Conservation (phyloP, 495 filamentous ascomycete species). For the Daldinia vernicosa region DNA sequence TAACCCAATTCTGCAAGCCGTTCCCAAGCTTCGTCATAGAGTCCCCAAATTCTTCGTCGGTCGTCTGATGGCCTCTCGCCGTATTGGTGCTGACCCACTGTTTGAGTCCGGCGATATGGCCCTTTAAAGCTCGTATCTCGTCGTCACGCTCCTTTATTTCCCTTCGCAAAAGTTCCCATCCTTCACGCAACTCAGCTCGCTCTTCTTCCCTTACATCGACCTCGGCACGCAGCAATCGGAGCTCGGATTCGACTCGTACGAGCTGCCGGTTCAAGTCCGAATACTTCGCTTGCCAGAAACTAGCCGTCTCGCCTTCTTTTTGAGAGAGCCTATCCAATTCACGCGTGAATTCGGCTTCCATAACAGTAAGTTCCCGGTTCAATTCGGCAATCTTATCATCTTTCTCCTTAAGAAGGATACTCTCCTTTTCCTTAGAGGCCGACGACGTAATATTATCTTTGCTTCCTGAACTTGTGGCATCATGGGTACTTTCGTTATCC, state of each 20-base stretch:
- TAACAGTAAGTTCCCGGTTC: conserved; percentile 53
- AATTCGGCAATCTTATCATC: conserved; percentile 57
- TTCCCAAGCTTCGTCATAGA: conserved; percentile 59
- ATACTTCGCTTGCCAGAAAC: conserved; percentile 60
- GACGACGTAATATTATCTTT: conserved; percentile 26
- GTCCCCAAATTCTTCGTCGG: conserved; percentile 63
- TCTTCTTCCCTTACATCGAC: conserved; percentile 50
- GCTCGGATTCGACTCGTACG: conserved; percentile 53
- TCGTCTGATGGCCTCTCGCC: conserved; percentile 56
- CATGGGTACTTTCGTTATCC: conserved; percentile 41
- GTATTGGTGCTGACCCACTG: conserved; percentile 63
- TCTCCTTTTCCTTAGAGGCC: conserved; percentile 44
- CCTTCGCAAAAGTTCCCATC: conserved; percentile 50
- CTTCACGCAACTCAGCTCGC: conserved; percentile 53
- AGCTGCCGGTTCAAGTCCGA: conserved; percentile 53
- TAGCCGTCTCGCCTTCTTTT: conserved; percentile 55
- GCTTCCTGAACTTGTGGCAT: conserved; percentile 19
- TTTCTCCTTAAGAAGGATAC: conserved; percentile 47
- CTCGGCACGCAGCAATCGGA: conserved; percentile 54
- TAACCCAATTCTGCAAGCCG: conserved; percentile 67
- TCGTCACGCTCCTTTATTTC: conserved; percentile 53
- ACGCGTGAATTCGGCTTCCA: conserved; percentile 57
- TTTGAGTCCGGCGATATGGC: conserved; percentile 63
- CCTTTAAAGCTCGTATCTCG: conserved; percentile 53
- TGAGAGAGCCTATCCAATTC: conserved; percentile 56